Conservation (phyloP, 2,329 filamentous ascomycete species). For the Parafenestella ontariensis region DNA sequence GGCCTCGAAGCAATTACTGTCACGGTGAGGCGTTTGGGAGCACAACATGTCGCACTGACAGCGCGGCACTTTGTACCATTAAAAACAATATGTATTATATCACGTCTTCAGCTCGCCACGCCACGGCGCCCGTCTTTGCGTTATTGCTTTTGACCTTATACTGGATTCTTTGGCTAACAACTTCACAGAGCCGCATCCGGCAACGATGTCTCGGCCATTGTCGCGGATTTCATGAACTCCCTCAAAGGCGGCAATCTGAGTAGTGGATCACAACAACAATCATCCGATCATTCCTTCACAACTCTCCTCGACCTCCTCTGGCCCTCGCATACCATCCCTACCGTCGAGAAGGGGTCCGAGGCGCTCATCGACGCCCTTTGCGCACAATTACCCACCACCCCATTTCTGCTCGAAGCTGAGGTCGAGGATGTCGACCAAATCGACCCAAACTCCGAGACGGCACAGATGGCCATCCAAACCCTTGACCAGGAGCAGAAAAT, state of each 20-base stretch:
- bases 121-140: slow-evolving; percentile 36
- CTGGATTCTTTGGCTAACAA: slow-evolving; percentile 30
- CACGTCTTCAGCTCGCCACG: slow-evolving; percentile 33
- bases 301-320: slow-evolving; percentile 86
- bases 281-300: slow-evolving; percentile 76
- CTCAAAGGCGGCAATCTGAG: slow-evolving; percentile 65
- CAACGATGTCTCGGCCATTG: slow-evolving; percentile 74
- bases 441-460: slow-evolving; percentile 72
- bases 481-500: slow-evolving; percentile 81
- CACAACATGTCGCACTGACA: slow-evolving; percentile 28
- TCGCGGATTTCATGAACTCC: slow-evolving; percentile 88
- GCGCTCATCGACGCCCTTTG: slow-evolving; percentile 77
- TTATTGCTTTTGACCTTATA: slow-evolving; percentile 7
- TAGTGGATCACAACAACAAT: slow-evolving; percentile 39
- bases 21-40: slow-evolving; percentile 44
- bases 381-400: slow-evolving; percentile 76
- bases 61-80: slow-evolving; percentile 43
- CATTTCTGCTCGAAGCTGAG: slow-evolving; percentile 79
- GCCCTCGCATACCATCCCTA: slow-evolving; percentile 77
- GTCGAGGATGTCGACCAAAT: slow-evolving; percentile 65
- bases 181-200: slow-evolving; percentile 56
- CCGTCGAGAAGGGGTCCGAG: slow-evolving; percentile 71
- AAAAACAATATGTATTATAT: slow-evolving; percentile 45
- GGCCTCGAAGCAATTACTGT: slow-evolving; percentile 20
- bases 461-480: slow-evolving; percentile 76